phyloP scores from a whole-genome alignment of 2,329 filamentous ascomycete species.

The Talaromyces sp. region DNA sequence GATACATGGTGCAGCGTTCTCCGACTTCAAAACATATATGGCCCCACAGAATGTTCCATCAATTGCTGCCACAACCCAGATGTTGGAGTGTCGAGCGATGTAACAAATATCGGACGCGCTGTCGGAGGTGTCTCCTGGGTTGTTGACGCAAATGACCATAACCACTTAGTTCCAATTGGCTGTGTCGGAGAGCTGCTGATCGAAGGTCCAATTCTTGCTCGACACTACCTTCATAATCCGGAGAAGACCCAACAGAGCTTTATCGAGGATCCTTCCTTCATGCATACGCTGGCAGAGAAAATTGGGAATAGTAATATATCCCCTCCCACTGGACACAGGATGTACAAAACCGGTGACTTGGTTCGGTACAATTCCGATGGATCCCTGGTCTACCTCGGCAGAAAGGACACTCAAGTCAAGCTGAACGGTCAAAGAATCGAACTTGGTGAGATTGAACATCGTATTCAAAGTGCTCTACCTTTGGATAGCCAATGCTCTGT shows the following conservation, averaged over 20 bases:
- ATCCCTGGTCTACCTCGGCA: slow-evolving; percentile 33
- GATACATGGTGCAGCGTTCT: slow-evolving; percentile 18
- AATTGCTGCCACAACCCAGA: slow-evolving; percentile 19
- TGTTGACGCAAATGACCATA: slow-evolving; percentile 46
- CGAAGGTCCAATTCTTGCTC: slow-evolving; percentile 42
- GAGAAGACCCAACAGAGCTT: slow-evolving; percentile 39
- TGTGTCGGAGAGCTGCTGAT: slow-evolving; percentile 42
- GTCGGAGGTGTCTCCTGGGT: slow-evolving; percentile 47
- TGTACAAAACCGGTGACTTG: slow-evolving; percentile 39
- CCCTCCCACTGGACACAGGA: slow-evolving; percentile 31
- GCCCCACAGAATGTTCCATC: slow-evolving; percentile 20
- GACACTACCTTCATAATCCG: slow-evolving; percentile 47
- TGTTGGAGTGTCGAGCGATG: slow-evolving; percentile 15
- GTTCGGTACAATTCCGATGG: slow-evolving; percentile 40
- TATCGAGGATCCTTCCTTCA: slow-evolving; percentile 40
- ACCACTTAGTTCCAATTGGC: slow-evolving; percentile 47
- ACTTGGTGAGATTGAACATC: slow-evolving; percentile 41
- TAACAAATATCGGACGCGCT: slow-evolving; percentile 32
- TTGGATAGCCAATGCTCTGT: slow-evolving; percentile 42
- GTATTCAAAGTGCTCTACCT: slow-evolving; percentile 29
- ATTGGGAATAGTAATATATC: not conserved
- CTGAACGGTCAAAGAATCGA: slow-evolving; percentile 45
- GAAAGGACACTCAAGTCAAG: slow-evolving; percentile 43
- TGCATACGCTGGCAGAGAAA: not conserved
- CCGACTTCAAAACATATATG: slow-evolving; percentile 20